Evolutionary conservation across 73 alveolate species (phyloP).

Genomic region (Paramecium primaurelia): DNA sequence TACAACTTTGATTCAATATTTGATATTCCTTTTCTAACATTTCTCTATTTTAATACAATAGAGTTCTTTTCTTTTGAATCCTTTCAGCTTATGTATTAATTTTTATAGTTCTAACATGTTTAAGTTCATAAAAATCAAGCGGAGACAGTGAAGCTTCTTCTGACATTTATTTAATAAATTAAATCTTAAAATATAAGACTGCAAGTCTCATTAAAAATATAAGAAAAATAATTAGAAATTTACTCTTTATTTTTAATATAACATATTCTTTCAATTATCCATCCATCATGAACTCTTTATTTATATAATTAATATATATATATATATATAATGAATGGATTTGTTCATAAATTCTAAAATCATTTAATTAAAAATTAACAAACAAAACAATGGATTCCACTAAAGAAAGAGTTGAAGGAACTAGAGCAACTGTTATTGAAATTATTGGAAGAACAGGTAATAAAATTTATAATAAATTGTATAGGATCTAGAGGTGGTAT

Average conservation of each 20-base stretch:
- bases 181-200: neutral
- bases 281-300: neutral
- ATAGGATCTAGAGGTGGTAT: constrained; percentile 99
- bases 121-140: neutral
- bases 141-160: neutral
- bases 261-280: too few species aligned
- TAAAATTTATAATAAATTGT: neutral
- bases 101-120: neutral
- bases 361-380: constrained; percentile 10
- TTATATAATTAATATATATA: neutral
- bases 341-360: neutral
- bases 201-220: neutral
- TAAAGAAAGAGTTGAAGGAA: constrained; percentile 23
- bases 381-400: neutral
- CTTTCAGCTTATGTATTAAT: neutral
- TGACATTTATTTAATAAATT: neutral
- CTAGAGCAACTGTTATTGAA: constrained; percentile 59
- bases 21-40: neutral
- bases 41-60: neutral
- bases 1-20: neutral
- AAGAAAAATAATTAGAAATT: neutral
- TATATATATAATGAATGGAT: neutral
- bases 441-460: constrained; percentile 61
- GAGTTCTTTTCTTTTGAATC: neutral
- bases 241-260: neutral